Base-by-base conservation (phyloP, 129 eudicot genomes). In the Sambucus nigra region DNA sequence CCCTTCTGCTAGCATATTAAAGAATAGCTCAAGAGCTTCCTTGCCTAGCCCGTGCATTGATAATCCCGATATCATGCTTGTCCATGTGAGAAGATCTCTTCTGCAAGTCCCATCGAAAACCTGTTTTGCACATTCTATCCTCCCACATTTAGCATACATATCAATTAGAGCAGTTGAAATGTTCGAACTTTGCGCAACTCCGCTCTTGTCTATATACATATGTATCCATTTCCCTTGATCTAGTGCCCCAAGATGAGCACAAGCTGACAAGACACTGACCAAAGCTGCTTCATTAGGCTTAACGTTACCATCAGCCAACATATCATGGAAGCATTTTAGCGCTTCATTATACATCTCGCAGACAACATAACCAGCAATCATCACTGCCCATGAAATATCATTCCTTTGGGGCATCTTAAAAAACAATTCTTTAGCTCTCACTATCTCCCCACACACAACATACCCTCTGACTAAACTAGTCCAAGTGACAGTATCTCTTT, bases 61-160 rank as follows among this genome's bases (percentile, higher is more conserved):
- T 50, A 67, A 62, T 5, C 74, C 79, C 1, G 74, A 67, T 55
- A 73, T 73, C 67, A 73, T 61, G 41, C 78, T 76, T 14, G 77
- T 55, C 78, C 82, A 71, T 10, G 69, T 67, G 18, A 67, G 18
- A 49, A 73, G 54, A 68, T 73, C 79, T 41, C 70, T 68, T 47
- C 25, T 41, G 14, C 47, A 16, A 26, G 59, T 24, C 66, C 52
- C 67, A 18, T 76, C 18, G 1, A 71, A 76, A 15, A 67, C 75
- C 40, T 68, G 60, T 20, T 56, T 62, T 7, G 75, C 75, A 14
- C 55, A 50, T 25, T 71, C 78, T 16, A 76, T 53, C 40, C 62
- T 49, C 51, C 83, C 75, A 21, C 83, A 76, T 59, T 76, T 76
- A 13, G 76, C 75, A 10, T 76, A 76, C 83, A 71, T 71, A 53